Base-by-base conservation (phyloP, 352 stramenopile species). In the Phytophthora megakarya region DNA sequence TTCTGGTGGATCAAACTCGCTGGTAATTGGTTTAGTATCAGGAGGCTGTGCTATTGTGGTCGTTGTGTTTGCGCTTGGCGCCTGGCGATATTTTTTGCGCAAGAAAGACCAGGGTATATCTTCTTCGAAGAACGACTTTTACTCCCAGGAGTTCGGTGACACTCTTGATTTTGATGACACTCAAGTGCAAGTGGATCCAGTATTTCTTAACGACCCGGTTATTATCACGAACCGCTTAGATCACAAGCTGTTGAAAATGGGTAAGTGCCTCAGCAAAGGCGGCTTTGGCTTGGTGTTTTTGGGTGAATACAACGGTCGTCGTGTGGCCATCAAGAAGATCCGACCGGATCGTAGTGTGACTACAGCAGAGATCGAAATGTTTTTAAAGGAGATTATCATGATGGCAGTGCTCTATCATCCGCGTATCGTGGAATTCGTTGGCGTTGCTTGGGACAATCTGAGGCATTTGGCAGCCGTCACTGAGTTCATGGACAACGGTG, bases 401-500 rank as follows among this genome's bases (percentile, higher is more conserved):
- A 79, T 83, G 44, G 70, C 76, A 26, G 57, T 69, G 30, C 56
- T 88, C 8, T 60, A 70, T 15, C 78, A 87, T 28, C 65, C 71
- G 1, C 72, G 75, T 0, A 72, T 87, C 30, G 75, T 87, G 22
- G 49, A 73, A 32, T 87, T 84, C 30, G 44, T 87, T 35, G 78
- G 75, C 15, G 71, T 80, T 0, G 65, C 75, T 15, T 87, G 78
- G 78, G 70, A 77, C 18, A 72, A 72, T 19, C 51, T 79, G 30
- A 59, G 51, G 15, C 61, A 87, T 47, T 26, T 88, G 0, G 80
- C 71, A 47, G 68, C 62, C 15, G 61, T 88, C n/a, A 84, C 69
- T 10, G 80, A 89, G 55, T 79, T 78, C 32, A 86, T 89, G 80
- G 77, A 86, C 18, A 64, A 68, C 18, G 80, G 80, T 2, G 78